phyloP scores from a whole-genome alignment of 768 basidiomycete genomes.

The Suillus alpinus region DNA sequence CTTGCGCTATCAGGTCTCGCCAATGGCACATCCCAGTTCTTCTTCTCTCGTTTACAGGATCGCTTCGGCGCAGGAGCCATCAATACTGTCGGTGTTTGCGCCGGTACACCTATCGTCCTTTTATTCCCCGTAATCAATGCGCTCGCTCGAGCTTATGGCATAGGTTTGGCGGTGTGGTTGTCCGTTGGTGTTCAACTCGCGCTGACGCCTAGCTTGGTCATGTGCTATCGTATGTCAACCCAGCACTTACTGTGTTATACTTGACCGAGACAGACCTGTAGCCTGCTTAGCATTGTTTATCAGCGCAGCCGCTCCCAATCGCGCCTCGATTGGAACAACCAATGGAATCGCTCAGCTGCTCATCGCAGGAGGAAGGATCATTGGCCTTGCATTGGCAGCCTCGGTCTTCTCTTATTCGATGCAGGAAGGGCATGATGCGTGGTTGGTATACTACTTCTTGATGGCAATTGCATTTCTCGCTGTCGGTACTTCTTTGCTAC shows the following conservation, averaged over 20 bases:
- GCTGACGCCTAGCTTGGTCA: constrained; percentile 5
- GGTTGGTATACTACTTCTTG: neutral
- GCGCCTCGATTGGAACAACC: neutral
- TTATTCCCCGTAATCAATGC: neutral
- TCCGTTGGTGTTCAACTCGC: constrained; percentile 47
- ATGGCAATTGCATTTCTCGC: neutral
- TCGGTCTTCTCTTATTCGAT: neutral
- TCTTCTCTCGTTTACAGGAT: constrained; percentile 57
- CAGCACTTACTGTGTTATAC: neutral
- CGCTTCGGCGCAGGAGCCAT: constrained; percentile 43
- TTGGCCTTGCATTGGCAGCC: neutral
- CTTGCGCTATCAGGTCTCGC: constrained; percentile 23
- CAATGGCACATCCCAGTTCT: constrained; percentile 51
- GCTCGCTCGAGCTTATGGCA: neutral
- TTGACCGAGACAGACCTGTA: neutral
- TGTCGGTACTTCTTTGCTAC: neutral
- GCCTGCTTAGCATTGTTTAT: neutral
- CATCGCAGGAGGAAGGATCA: neutral
- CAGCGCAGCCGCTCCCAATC: neutral
- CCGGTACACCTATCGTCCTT: neutral
- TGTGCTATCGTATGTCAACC: neutral
- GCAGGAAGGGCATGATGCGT: neutral
- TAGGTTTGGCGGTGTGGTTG: constrained; percentile 39
- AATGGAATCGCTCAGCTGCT: neutral
- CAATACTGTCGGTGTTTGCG: neutral